Percentiles rank a stretch among this genome's conserved stretches.
These are phyloP conservation scores for Tuber magnatum DNA, from an alignment of 495 filamentous ascomycete genomes.

Conservation along the genomic window DNA sequence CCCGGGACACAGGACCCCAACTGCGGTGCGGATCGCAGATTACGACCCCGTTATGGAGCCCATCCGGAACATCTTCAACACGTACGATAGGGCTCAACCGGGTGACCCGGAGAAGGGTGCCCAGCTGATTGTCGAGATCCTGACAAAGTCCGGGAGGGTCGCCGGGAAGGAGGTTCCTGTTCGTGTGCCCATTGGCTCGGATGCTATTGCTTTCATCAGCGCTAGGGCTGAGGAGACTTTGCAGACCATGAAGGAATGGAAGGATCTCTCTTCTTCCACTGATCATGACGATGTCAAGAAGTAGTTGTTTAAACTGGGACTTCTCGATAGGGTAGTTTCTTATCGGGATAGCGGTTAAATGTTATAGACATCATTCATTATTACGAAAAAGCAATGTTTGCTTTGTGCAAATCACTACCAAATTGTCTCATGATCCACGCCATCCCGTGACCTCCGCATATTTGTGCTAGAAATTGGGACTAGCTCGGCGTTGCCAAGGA, in stretches of 20 bases:
- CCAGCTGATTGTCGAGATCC: constrained; percentile 47
- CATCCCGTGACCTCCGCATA: background rate
- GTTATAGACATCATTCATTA: background rate
- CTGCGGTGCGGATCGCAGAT: constrained; percentile 37
- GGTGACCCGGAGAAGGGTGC: constrained; percentile 50
- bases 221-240: constrained; percentile 41
- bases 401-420: background rate
- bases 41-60: constrained; percentile 33
- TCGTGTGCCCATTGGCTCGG: constrained; percentile 47
- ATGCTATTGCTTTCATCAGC: constrained; percentile 43
- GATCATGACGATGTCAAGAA: constrained; percentile 41
- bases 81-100: constrained; percentile 40
- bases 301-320: background rate
- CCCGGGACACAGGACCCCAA: constrained; percentile 32
- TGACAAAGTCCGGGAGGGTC: constrained; percentile 44
- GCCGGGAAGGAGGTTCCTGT: constrained; percentile 44
- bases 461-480: background rate
- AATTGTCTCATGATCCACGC: background rate
- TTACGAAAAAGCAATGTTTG: background rate
- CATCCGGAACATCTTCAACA: constrained; percentile 23
- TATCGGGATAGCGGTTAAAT: background rate
- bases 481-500: background rate
- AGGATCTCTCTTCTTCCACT: constrained; percentile 42
- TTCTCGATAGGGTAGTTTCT: background rate
- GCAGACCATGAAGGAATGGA: constrained; percentile 44